Evolutionary conservation across 2,329 filamentous ascomycete genomes (phyloP).

Genomic region (Aspergillus japonicus): DNA sequence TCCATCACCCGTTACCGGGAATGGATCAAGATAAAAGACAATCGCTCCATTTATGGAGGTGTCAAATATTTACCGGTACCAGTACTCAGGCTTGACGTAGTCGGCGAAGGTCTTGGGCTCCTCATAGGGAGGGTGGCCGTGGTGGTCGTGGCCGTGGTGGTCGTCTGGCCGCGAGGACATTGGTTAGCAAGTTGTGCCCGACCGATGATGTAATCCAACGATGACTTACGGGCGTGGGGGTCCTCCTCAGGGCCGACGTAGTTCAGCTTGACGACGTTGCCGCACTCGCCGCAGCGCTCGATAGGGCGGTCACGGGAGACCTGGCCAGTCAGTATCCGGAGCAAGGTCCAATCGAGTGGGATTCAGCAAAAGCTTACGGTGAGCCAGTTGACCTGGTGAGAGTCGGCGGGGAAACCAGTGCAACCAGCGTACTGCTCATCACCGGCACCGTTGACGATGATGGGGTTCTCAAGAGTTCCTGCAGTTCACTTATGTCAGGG

Average conservation of each 20-base stretch:
- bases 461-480: conserved; percentile 89
- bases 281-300: conserved; percentile 95
- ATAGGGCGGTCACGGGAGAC: conserved; percentile 85
- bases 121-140: conserved; percentile 56
- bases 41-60: conserved; percentile 18
- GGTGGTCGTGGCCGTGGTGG: conserved; percentile 38
- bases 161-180: conserved; percentile 30
- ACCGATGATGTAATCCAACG: background rate
- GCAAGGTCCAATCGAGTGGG: conserved; percentile 19
- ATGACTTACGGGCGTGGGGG: conserved; percentile 55
- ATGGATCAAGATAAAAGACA: conserved; percentile 7
- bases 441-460: conserved; percentile 84
- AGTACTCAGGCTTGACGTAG: conserved; percentile 93
- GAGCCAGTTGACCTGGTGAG: conserved; percentile 87
- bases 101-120: conserved; percentile 97
- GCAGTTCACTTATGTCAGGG: conserved; percentile 9
- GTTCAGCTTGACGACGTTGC: conserved; percentile 95
- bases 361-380: conserved; percentile 58
- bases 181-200: conserved; percentile 12
- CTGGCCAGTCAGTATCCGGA: conserved; percentile 43
- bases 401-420: conserved; percentile 91
- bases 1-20: background rate
- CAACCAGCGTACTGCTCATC: conserved; percentile 97
- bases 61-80: conserved; percentile 57
- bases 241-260: conserved; percentile 84